phyloP scores from a whole-genome alignment of 202 grass and related monocot genomes.

The Carex sylvatica region DNA sequence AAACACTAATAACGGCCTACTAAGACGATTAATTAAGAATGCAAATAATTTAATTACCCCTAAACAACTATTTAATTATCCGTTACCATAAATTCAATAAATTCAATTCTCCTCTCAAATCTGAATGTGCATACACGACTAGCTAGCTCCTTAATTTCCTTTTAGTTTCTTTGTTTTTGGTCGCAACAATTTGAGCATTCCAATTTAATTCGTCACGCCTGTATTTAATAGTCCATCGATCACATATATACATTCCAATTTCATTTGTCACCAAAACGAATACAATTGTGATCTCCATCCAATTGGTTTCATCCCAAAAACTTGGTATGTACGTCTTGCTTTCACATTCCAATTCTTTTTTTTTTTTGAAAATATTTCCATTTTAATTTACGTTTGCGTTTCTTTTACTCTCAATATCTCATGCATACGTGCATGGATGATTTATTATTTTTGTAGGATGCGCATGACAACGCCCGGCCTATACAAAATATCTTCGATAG shows the following conservation, averaged over 20 bases:
- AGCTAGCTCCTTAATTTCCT: too few relatives aligned
- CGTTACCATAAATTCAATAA: background rate
- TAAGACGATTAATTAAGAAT: background rate
- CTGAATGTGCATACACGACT: background rate
- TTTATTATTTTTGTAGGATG: background rate
- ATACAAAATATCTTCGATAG: conserved; percentile 1
- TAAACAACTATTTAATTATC: background rate
- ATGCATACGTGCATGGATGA: background rate
- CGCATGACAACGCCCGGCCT: background rate
- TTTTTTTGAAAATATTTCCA: too few relatives aligned
- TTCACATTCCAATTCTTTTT: too few relatives aligned
- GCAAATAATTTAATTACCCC: conserved; percentile 1
- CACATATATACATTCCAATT: too few relatives aligned
- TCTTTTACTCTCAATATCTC: background rate
- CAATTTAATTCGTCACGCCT: too few relatives aligned
- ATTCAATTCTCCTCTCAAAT: background rate
- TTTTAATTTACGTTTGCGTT: background rate
- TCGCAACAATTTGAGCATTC: too few relatives aligned
- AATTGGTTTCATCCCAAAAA: too few relatives aligned
- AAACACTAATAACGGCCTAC: too few relatives aligned
- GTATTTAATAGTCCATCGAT: too few relatives aligned
- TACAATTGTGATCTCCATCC: background rate
- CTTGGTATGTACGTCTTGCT: too few relatives aligned
- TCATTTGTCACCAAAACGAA: too few relatives aligned
- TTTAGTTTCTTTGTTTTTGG: background rate